Percentiles rank a stretch among this genome's conserved stretches.
phyloP scores from a whole-genome alignment of 2,329 filamentous ascomycete species.

The Trichoderma sp. region DNA sequence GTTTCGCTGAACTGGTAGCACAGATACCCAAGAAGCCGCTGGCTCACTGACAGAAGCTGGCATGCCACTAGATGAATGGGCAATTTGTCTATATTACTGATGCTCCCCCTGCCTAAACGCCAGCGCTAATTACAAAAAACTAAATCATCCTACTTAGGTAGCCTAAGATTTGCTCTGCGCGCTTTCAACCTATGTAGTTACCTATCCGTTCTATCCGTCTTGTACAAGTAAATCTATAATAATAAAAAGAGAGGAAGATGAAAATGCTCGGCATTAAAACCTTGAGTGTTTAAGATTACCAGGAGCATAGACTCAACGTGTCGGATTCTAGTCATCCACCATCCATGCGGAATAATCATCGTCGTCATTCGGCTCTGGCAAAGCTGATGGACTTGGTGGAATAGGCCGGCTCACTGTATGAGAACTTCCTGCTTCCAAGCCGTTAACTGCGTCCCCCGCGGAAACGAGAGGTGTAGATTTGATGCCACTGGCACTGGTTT shows the following conservation, averaged over 20 bases:
- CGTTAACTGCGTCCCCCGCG: neutral
- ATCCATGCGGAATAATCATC: conserved; percentile 31
- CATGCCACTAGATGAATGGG: neutral
- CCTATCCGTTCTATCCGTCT: neutral
- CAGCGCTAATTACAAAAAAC: conserved; percentile 5
- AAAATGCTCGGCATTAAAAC: neutral
- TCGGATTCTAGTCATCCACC: conserved; percentile 23
- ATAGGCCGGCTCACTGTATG: neutral
- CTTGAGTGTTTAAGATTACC: neutral
- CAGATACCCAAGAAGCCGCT: neutral
- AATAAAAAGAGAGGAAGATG: neutral
- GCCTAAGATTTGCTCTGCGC: neutral
- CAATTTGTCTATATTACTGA: neutral
- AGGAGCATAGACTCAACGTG: neutral
- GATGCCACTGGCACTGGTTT: neutral
- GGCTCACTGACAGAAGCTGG: neutral
- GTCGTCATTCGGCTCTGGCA: conserved; percentile 21
- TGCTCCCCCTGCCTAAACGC: neutral
- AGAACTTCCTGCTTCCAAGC: neutral
- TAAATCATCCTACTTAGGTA: neutral
- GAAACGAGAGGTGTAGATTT: neutral
- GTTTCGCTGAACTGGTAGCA: neutral
- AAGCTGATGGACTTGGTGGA: conserved; percentile 21
- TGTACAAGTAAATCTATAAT: conserved; percentile 10
- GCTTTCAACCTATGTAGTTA: neutral